These are phyloP conservation scores for Alternaria sp. DNA, from an alignment of 2,329 filamentous ascomycete genomes.

Conservation along the genomic window DNA sequence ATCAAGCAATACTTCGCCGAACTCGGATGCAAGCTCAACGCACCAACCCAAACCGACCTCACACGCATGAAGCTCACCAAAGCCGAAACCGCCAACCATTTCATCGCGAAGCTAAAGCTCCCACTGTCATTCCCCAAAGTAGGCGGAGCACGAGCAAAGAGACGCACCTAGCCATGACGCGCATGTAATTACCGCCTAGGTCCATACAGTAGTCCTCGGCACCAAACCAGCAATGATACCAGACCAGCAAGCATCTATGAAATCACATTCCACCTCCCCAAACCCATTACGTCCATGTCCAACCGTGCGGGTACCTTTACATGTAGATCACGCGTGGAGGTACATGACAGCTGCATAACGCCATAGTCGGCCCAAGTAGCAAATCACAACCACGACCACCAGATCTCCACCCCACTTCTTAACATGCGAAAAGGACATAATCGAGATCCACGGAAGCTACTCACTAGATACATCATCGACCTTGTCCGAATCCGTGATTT, in stretches of 20 bases:
- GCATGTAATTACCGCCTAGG: neutral
- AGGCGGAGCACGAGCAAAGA: conserved; percentile 26
- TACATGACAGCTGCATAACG: conserved; percentile 5
- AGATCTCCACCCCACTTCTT: neutral
- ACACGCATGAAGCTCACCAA: conserved; percentile 65
- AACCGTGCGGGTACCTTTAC: neutral
- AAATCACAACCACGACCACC: neutral
- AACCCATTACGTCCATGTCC: neutral
- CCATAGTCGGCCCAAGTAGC: neutral
- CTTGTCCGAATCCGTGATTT: neutral
- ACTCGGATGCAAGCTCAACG: conserved; percentile 70
- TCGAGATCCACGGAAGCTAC: conserved; percentile 9
- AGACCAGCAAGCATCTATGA: neutral
- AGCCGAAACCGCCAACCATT: conserved; percentile 64
- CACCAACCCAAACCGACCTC: conserved; percentile 55
- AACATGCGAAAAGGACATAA: neutral
- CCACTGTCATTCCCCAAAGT: conserved; percentile 82
- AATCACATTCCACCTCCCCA: neutral
- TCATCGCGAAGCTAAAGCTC: conserved; percentile 73
- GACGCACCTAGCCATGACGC: conserved; percentile 2
- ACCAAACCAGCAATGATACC: neutral
- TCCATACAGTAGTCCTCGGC: neutral
- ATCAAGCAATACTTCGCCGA: conserved; percentile 75
- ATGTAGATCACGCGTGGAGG: neutral
- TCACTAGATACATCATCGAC: conserved; percentile 18